Conservation (phyloP, 345 rosid species). For the Clausena lansium region DNA sequence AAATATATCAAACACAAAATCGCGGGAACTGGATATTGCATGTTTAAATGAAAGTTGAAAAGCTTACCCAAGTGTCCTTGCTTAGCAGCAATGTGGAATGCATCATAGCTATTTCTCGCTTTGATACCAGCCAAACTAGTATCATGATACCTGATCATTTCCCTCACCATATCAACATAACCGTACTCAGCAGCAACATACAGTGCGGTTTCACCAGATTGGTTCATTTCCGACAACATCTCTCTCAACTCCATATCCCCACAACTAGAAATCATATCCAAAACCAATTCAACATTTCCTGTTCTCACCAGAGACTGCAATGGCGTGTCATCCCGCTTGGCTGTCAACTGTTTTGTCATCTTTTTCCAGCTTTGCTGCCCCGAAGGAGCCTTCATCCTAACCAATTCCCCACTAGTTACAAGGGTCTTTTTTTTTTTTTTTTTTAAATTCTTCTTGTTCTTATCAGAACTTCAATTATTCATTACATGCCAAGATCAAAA, state of each 20-base stretch:
- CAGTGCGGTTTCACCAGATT: conserved; percentile 77
- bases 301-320: conserved; percentile 66
- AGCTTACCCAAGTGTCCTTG: conserved; percentile 73
- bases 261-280: conserved; percentile 46
- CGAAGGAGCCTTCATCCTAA: conserved; percentile 27
- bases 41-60: neutral
- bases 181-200: conserved; percentile 86
- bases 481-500: neutral
- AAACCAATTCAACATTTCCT: conserved; percentile 45
- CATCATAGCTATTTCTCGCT: conserved; percentile 82
- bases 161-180: conserved; percentile 56
- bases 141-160: conserved; percentile 59
- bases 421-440: neutral
- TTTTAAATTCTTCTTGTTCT: neutral
- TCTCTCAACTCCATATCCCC: conserved; percentile 46
- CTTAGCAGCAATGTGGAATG: conserved; percentile 89
- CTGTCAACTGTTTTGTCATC: conserved; percentile 70
- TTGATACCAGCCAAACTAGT: conserved; percentile 51
- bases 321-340: conserved; percentile 71
- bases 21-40: neutral
- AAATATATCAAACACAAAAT: neutral
- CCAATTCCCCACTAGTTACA: neutral
- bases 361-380: conserved; percentile 44
- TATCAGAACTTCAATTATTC: conserved; percentile 8
- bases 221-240: conserved; percentile 63